Conservation (phyloP, 164 flowering plant genomes). For the Litsea cubeba region DNA sequence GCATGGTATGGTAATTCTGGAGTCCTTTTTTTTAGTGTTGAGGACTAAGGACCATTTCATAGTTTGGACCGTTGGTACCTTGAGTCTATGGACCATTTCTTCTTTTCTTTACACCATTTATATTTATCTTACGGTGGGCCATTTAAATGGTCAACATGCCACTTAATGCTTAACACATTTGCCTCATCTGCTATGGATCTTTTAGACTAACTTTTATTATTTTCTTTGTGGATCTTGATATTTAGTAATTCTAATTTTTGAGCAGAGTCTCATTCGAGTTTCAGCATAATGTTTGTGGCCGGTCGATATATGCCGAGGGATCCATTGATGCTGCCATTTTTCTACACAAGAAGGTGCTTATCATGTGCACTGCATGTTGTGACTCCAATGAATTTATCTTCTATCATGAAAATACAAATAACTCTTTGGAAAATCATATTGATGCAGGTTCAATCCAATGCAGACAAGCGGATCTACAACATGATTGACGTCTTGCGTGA, state of each 20-base stretch:
- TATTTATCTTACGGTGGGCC: neutral
- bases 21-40: too few species aligned
- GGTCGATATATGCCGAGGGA: constrained; percentile 97
- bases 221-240: neutral
- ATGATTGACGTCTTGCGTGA: constrained; percentile 53
- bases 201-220: too few species aligned
- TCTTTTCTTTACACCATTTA: neutral
- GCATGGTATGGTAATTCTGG: too few species aligned
- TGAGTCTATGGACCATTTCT: too few species aligned
- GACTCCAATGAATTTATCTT: neutral
- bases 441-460: constrained; percentile 59
- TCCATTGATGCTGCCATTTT: constrained; percentile 83
- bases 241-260: neutral
- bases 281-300: constrained; percentile 96
- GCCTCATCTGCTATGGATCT: too few species aligned
- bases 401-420: neutral
- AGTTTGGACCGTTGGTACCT: too few species aligned
- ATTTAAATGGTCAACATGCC: neutral
- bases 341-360: constrained; percentile 70
- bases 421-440: neutral
- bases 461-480: constrained; percentile 65
- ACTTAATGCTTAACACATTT: neutral
- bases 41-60: neutral
- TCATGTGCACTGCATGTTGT: neutral
- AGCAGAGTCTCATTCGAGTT: constrained; percentile 84